Base-by-base conservation (phyloP, 768 basidiomycete species). In the Exsudoporus frostii region DNA sequence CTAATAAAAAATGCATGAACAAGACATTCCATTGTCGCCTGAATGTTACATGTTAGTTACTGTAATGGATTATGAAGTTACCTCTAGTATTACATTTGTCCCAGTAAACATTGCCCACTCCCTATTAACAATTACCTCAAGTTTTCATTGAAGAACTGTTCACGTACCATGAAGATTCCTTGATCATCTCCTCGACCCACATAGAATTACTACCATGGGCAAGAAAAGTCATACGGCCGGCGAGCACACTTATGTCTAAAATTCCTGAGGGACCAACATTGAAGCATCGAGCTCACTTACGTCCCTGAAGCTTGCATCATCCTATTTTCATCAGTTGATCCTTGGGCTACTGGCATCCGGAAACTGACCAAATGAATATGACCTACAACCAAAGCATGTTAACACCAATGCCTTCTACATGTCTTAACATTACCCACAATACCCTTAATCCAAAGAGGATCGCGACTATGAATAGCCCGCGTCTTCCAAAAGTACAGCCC, bases 1-100 rank as follows among this genome's bases (percentile, higher is more conserved):
- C 51, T 61, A 9, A 61, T 55, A 15, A 67, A 68, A 30, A 51
- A 57, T 32, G 42, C 55, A 47, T 67, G 65, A 14, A 68, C 59
- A 51, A 67, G 53, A 48, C 55, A 63, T 22, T 33, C 61, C 44
- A 64, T 61, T 6, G 13, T 15, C 27, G 14, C 46, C 65, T 68
- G 40, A 7, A 34, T 8, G 22, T 13, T 13, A 17, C 0, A 45
- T 7, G 8, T 68, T 2, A 68, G 59, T 8, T 1, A 45, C 2
- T 22, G 7, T 1, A 38, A 17, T 5, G 22, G 32, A 42, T 5
- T 9, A 8, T 27, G 2, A 39, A 34, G n/a, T n/a, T n/a, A n/a
- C n/a, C 29, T 32, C 20, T 15, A 1, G 8, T 29, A 32, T 54
- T 59, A 68, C 65, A 56, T 29, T 53, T 42, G 42, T 56, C n/a